Conservation (phyloP, 495 filamentous ascomycete species). For the Aspergillus sclerotioniger region DNA sequence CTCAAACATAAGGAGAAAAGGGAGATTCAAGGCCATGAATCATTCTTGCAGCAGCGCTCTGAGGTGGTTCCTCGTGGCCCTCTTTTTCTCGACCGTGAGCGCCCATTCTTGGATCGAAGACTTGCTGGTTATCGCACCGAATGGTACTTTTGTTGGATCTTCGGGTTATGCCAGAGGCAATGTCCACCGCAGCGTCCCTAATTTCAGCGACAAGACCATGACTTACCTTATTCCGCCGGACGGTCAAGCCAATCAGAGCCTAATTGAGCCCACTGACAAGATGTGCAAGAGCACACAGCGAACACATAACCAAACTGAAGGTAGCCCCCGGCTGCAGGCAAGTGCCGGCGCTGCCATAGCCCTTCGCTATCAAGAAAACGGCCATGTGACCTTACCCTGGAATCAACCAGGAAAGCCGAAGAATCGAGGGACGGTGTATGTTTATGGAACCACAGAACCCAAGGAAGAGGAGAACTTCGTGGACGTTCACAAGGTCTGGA, state of each 20-base stretch:
- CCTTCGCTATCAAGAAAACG: slow-evolving; percentile 79
- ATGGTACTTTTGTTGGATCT: slow-evolving; percentile 69
- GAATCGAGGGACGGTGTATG: slow-evolving; percentile 71
- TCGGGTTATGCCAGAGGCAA: slow-evolving; percentile 68
- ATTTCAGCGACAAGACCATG: slow-evolving; percentile 50
- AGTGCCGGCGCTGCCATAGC: slow-evolving; percentile 67
- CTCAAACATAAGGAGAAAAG: neutral
- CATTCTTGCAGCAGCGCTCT: neutral
- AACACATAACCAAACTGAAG: slow-evolving; percentile 50
- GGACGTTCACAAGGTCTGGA: slow-evolving; percentile 74
- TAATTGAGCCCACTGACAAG: slow-evolving; percentile 25
- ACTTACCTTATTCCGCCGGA: slow-evolving; percentile 55
- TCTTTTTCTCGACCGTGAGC: slow-evolving; percentile 34
- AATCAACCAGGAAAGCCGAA: slow-evolving; percentile 59
- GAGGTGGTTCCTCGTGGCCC: slow-evolving; percentile 25
- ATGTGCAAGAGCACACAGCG: slow-evolving; percentile 58
- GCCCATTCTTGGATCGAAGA: slow-evolving; percentile 82
- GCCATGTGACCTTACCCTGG: slow-evolving; percentile 71
- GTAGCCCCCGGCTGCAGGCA: slow-evolving; percentile 63
- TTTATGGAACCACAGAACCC: slow-evolving; percentile 77
- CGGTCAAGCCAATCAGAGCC: slow-evolving; percentile 25
- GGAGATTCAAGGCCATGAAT: neutral
- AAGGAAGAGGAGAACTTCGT: slow-evolving; percentile 59
- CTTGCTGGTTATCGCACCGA: slow-evolving; percentile 62
- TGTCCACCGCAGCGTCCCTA: slow-evolving; percentile 45